phyloP scores from a whole-genome alignment of 345 rosid species.

The Lepidium aucheri region DNA sequence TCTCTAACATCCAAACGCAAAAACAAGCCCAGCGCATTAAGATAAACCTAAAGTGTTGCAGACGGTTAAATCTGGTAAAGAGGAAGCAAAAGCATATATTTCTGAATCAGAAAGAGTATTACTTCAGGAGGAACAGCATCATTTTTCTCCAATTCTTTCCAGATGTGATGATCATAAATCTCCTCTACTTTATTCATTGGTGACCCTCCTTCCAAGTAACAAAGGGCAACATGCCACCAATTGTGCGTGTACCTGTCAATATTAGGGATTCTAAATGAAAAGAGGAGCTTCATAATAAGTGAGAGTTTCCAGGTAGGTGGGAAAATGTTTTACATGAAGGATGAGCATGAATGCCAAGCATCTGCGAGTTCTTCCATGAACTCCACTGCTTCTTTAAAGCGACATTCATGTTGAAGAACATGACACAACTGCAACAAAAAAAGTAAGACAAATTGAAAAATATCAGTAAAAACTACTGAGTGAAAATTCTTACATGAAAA shows the following conservation, averaged over 20 bases:
- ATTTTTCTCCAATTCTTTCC: constrained; percentile 63
- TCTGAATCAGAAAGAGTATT: not conserved
- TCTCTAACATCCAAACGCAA: constrained; percentile 58
- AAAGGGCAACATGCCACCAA: constrained; percentile 97
- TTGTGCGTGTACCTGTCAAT: constrained; percentile 68
- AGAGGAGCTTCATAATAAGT: not conserved
- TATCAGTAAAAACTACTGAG: not conserved
- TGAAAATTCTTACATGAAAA: not conserved
- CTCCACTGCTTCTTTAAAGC: constrained; percentile 72
- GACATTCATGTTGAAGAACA: constrained; percentile 71
- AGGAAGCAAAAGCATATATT: not conserved
- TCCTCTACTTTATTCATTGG: constrained; percentile 49
- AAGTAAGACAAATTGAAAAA: not conserved
- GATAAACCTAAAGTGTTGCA: constrained; percentile 48
- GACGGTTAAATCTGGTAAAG: not conserved
- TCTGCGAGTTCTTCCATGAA: constrained; percentile 70
- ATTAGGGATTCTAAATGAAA: not conserved
- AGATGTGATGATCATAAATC: constrained; percentile 59
- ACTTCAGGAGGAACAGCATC: constrained; percentile 58
- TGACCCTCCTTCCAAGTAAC: constrained; percentile 88
- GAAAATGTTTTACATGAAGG: constrained; percentile 56
- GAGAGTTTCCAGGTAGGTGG: not conserved
- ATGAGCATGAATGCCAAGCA: constrained; percentile 59
- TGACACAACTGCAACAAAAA: constrained; percentile 66
- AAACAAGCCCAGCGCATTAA: constrained; percentile 69